Conservation (phyloP, 140 eudicot genomes). For the Oenanthe javanica region DNA sequence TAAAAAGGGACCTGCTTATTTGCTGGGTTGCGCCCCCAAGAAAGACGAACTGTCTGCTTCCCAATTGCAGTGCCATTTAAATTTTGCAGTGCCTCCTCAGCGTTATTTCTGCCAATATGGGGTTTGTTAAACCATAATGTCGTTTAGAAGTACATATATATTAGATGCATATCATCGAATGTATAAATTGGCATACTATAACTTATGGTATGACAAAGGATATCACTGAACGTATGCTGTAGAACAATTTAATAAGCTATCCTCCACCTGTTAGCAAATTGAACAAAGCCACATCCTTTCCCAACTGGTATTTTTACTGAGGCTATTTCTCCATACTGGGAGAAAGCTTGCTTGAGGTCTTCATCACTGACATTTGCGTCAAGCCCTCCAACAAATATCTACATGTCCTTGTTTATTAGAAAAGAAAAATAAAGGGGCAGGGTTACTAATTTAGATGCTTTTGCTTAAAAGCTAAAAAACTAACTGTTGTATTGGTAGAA, state of each 20-base stretch:
- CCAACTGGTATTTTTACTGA: slow-evolving; percentile 84
- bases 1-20: slow-evolving; percentile 45
- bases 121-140: not conserved
- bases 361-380: slow-evolving; percentile 66
- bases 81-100: slow-evolving; percentile 75
- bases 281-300: slow-evolving; percentile 83
- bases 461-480: slow-evolving; percentile 14
- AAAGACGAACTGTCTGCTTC: slow-evolving; percentile 77
- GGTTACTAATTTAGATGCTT: not conserved
- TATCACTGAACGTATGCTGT: not conserved
- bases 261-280: slow-evolving; percentile 63
- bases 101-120: slow-evolving; percentile 41
- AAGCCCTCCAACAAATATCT: slow-evolving; percentile 90
- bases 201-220: not conserved
- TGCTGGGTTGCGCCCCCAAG: slow-evolving; percentile 88
- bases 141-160: not conserved
- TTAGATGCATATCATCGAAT: not conserved
- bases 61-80: slow-evolving; percentile 69
- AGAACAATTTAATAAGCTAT: not conserved
- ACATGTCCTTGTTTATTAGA: slow-evolving; percentile 17
- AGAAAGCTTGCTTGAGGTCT: slow-evolving; percentile 66
- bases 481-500: slow-evolving; percentile 84
- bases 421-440: not conserved
- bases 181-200: not conserved
- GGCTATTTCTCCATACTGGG: slow-evolving; percentile 63